Evolutionary conservation across 805 yeast species (phyloP), one percentile per base, ranked within the genome.

Genomic region (Candida xyloterini): DNA sequence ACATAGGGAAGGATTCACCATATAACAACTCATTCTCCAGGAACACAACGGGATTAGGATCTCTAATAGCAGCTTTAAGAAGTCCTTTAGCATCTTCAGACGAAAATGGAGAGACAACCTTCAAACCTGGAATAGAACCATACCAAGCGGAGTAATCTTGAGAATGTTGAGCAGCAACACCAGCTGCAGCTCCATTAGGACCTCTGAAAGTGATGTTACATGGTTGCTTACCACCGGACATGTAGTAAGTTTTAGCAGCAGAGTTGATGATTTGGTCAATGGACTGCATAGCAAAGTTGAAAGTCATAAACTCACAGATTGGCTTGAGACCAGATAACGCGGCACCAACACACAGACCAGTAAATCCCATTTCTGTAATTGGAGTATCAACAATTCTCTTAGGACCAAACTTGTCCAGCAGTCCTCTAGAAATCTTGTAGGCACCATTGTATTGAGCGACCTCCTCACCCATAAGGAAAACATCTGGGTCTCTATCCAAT

Each of bases 371-470:
- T 72, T 93, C 99, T 41, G 99, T 93, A 66, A 93, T 93, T 50
- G 99, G 99, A 49, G 97, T 90, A 68, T 90, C 97, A 47, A 90
- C 76, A 44, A 90, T 83, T 70, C 97, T 81, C 66, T 85, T 79
- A 63, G 89, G 95, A 48, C 97, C 97, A 58, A 89, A 90, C 64
- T 95, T 79, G 68, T 93, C 99, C 59, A 93, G 76, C 50, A 93
- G 76, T 25, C 99, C 99, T 63, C 95, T 82, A 50, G 98, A 84
- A 50, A 93, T 84, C 74, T 93, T 93, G 74, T 93, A 93, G 45
- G 99, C 99, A 73, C 99, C 99, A 64, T 93, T 90, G 72, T 93
- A 93, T 68, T 91, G 98, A 31, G 96, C 99, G 51, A 93, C 99
- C 70, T 93, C 99, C 73, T 93, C 99, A 68, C 99, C 99, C 78